These are phyloP conservation scores for Xylaria cubensis DNA, from an alignment of 495 filamentous ascomycete species.

Conservation along the genomic window DNA sequence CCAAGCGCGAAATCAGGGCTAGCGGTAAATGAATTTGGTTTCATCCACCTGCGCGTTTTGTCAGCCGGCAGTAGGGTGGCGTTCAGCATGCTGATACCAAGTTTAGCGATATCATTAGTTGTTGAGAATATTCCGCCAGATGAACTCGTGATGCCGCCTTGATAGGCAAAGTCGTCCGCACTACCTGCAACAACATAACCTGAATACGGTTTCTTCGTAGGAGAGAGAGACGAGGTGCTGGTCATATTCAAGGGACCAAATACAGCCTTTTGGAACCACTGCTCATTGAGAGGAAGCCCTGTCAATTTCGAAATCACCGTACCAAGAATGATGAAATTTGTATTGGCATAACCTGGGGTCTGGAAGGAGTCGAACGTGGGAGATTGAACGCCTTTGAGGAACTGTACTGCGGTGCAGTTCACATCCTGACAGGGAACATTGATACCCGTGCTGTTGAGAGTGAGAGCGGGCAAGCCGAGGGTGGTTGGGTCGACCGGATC, in stretches of 20 bases:
- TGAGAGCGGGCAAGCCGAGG: slow-evolving; percentile 48
- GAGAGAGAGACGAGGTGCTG: slow-evolving; percentile 34
- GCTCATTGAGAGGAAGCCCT: slow-evolving; percentile 30
- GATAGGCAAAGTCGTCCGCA: slow-evolving; percentile 19
- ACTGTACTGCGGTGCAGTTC: slow-evolving; percentile 28
- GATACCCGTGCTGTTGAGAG: slow-evolving; percentile 35
- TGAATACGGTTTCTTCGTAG: slow-evolving; percentile 29
- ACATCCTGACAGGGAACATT: slow-evolving; percentile 28
- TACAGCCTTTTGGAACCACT: slow-evolving; percentile 38
- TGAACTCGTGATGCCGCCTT: slow-evolving; percentile 30
- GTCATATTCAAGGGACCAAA: slow-evolving; percentile 41
- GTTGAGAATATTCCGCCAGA: slow-evolving; percentile 38
- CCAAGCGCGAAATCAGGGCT: slow-evolving; percentile 41
- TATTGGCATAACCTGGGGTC: slow-evolving; percentile 42
- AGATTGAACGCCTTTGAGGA: slow-evolving; percentile 32
- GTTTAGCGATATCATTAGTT: slow-evolving; percentile 36
- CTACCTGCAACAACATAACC: slow-evolving; percentile 35
- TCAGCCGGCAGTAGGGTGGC: slow-evolving; percentile 47
- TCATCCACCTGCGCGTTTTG: slow-evolving; percentile 57
- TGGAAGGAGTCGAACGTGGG: slow-evolving; percentile 43
- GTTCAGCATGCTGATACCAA: slow-evolving; percentile 57
- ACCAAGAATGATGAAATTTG: slow-evolving; percentile 45
- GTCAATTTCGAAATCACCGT: slow-evolving; percentile 40
- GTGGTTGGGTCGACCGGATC: slow-evolving; percentile 26
- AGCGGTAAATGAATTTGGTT: slow-evolving; percentile 53